Base-by-base conservation (phyloP, 2,329 filamentous ascomycete genomes). In the Chrysosporium queenslandicum region DNA sequence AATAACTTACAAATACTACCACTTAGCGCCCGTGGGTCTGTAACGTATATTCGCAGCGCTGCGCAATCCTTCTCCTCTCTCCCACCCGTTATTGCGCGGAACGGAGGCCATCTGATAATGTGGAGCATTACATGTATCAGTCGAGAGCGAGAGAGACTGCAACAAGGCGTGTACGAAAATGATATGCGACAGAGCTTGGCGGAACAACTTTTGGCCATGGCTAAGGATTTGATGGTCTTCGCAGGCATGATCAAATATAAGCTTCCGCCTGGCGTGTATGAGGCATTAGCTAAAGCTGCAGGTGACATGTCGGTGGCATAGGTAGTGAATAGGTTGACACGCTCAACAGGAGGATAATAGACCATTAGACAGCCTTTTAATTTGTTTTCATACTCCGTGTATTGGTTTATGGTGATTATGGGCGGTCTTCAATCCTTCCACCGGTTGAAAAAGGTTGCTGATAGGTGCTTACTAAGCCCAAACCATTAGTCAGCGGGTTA, bases 71-170 rank as follows among this genome's bases (percentile, higher is more conserved):
- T 98, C 71, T 80, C 87, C 14, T 76, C 78, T 1, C 78, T 94
- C 37, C 80, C 88, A 3, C 81, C 87, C 59, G 81, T 89, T 6
- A 86, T 98, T 37, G 85, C 90, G 2, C 83, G 87, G 65, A 94
- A 92, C 63, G 83, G 96, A 61, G 91, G 91, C 16, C 88, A 91
- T 68, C 76, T 97, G 56, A 78, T 98, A 57, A 85, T 95, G 73
- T 97, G 92, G 92, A 88, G 88, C 46, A 87, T 98, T 59, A 79
- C 85, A 39, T 89, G 86, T 71, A 94, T 90, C 69, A 83, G 85
- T 46, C 79, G 82, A 53, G 85, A 95, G 69, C 80, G 87, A 56
- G 83, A 86, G 60, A 74, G 82, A 56, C 76, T 94, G 43, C 77
- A 78, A 52, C 78, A 76, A 54, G 82, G 83, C 25, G 79, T 84